Base-by-base conservation (phyloP, 2,329 filamentous ascomycete species). In the Tolypocladium amazonense region DNA sequence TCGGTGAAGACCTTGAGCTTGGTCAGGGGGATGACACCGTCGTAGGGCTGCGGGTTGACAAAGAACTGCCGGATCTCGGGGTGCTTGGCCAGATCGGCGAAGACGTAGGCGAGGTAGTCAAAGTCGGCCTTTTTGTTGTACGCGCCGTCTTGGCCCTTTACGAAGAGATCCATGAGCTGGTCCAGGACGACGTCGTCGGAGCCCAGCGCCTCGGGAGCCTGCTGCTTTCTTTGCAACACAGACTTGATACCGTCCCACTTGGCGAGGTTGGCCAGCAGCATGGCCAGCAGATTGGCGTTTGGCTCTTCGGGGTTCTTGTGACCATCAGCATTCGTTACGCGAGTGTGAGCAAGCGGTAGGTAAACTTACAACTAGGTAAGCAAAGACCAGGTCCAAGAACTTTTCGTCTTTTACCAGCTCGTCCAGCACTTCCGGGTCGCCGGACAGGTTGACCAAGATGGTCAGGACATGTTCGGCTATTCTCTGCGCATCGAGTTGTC, bases 1-100 rank as follows among this genome's bases (percentile, higher is more conserved):
- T 96, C 91, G 1, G 94, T 97, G 73, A 97, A 97, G 61, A 97
- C 93, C 62, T 88, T 89, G 62, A 99, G 80, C 78, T 97, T 97
- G 56, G 89, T 90, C 56, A 97, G 79, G 2, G 94, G 94, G n/a
- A 97, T 85, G 18, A 96, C 84, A 1, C 78, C 79, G 71, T 96
- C 92, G 72, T 95, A 93, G 1, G 83, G 76, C 70, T 95, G 89
- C 58, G 83, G 79, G 18, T 80, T 82, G 6, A 90, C 80, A 65
- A 96, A 89, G 76, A 94, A 90, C 57, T 83, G 79, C 37, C 90
- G 83, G 25, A 92, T 85, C 64, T 89, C 83, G 41, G 85, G 79
- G 67, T 92, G 87, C 74, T 92, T 96, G 56, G 92, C 88, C 12
- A 99, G 80, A 72, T 99, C 93, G 47, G 94, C 93, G 71, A 99